Conservation (phyloP, 495 filamentous ascomycete species). For the Usnea hakonensis region DNA sequence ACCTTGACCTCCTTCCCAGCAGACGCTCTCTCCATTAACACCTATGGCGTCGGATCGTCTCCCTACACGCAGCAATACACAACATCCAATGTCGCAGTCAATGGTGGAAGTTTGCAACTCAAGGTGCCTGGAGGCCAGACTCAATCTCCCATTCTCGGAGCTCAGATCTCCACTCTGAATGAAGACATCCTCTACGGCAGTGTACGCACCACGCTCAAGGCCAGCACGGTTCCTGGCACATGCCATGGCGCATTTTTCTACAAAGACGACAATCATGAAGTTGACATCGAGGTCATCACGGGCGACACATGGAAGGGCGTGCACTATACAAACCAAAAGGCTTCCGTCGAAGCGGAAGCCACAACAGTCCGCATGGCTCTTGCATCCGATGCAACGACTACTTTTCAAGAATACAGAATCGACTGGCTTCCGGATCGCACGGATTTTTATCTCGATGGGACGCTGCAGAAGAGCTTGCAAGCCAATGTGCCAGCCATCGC, state of each 20-base stretch:
- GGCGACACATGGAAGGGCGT: constrained; percentile 7
- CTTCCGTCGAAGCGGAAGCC: background rate
- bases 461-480: constrained; percentile 14
- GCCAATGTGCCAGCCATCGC: constrained; percentile 22
- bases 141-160: constrained; percentile 14
- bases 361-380: constrained; percentile 5
- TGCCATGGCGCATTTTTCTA: constrained; percentile 19
- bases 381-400: constrained; percentile 13
- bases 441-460: constrained; percentile 20
- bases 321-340: constrained; percentile 23
- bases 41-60: constrained; percentile 2
- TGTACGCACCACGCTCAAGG: constrained; percentile 18
- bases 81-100: constrained; percentile 13
- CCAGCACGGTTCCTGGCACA: constrained; percentile 18
- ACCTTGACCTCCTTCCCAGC: constrained; percentile 4
- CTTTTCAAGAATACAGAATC: constrained; percentile 22
- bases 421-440: constrained; percentile 22
- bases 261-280: constrained; percentile 18
- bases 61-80: constrained; percentile 9
- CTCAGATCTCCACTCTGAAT: constrained; percentile 14
- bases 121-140: constrained; percentile 21
- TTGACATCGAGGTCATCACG: constrained; percentile 22
- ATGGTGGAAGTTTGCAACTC: constrained; percentile 13
- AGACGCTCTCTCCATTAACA: constrained; percentile 9
- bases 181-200: constrained; percentile 22